These are phyloP conservation scores for Talaromyces sp. DNA, from an alignment of 2,329 filamentous ascomycete genomes.

Conservation along the genomic window DNA sequence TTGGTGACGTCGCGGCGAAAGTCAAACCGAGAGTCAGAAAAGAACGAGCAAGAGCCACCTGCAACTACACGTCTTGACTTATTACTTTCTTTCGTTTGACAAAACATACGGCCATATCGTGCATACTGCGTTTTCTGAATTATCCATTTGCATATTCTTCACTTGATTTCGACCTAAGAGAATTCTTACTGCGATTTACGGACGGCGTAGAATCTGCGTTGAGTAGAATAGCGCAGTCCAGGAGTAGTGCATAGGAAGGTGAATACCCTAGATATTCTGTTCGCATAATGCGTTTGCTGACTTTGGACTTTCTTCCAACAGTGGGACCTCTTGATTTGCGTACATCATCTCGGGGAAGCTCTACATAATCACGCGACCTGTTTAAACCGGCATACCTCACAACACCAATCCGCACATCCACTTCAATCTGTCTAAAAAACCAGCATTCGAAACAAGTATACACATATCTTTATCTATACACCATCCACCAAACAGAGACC, in stretches of 20 bases:
- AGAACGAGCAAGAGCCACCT: neutral
- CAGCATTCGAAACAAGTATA: neutral
- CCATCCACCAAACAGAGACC: neutral
- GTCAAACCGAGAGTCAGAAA: neutral
- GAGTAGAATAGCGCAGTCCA: neutral
- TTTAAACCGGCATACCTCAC: neutral
- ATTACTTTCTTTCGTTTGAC: neutral
- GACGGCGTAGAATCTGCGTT: neutral
- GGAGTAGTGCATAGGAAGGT: neutral
- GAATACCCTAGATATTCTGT: neutral
- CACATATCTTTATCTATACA: neutral
- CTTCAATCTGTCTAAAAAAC: neutral
- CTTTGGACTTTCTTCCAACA: neutral
- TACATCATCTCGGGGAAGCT: neutral
- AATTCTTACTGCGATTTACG: neutral
- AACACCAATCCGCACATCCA: neutral
- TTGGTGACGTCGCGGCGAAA: slow-evolving; percentile 3
- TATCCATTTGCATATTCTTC: neutral
- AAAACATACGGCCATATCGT: neutral
- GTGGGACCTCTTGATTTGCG: neutral
- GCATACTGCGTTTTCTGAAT: neutral
- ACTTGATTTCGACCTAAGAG: neutral
- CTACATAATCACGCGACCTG: neutral
- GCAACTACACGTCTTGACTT: neutral
- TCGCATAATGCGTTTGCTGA: neutral